Percentiles rank a stretch among this genome's conserved stretches.
phyloP scores from a whole-genome alignment of 73 alveolate species.

The Durusdinium trenchii region DNA sequence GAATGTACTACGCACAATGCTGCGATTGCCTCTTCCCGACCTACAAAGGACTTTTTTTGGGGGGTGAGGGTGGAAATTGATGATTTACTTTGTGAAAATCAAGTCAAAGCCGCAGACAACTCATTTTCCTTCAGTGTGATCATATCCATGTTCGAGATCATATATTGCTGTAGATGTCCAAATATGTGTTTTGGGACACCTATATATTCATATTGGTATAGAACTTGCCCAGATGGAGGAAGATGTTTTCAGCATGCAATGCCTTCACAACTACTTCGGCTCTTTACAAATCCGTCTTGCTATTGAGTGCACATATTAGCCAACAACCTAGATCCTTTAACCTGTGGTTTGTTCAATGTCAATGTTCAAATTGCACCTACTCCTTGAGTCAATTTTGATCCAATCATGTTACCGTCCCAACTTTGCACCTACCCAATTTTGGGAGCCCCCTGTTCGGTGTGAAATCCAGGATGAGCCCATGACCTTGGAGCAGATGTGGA shows the following conservation, averaged over 20 bases:
- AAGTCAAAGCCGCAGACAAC: background rate
- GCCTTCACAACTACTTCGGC: background rate
- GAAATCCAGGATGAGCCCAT: background rate
- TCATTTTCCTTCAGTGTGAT: background rate
- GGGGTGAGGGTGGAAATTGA: background rate
- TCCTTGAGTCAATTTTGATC: background rate
- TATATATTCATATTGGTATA: too few species aligned
- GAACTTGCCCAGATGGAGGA: too few species aligned
- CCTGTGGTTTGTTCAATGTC: background rate
- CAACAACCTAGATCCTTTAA: background rate
- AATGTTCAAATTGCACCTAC: background rate
- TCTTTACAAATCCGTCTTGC: background rate
- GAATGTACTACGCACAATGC: background rate
- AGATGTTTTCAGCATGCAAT: background rate
- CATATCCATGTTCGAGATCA: background rate
- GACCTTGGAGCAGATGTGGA: background rate
- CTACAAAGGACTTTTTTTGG: background rate
- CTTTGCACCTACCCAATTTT: background rate
- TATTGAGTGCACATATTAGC: background rate
- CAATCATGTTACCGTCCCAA: background rate
- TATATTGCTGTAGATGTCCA: background rate
- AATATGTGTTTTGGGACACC: background rate
- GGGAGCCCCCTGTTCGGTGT: background rate
- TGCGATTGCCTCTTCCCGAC: background rate
- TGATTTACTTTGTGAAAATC: background rate